phyloP scores from a whole-genome alignment of 176 grass and related monocot species.

The Paspalum notatum region DNA sequence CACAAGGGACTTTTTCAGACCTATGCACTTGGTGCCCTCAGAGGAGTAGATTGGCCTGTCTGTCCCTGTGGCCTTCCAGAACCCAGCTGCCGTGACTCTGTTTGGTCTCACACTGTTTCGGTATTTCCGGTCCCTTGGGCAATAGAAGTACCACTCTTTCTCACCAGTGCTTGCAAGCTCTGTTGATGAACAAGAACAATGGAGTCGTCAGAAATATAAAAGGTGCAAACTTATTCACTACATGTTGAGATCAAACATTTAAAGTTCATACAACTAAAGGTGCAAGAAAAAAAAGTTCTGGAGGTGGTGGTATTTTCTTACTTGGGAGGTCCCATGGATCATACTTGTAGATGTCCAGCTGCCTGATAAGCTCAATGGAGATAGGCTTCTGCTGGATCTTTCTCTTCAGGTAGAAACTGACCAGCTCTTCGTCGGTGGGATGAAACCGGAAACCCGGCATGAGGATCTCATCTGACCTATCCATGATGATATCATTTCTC shows the following conservation, averaged over 20 bases:
- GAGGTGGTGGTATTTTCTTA: conserved; percentile 56
- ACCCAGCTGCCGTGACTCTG: conserved; percentile 82
- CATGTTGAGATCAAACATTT: neutral
- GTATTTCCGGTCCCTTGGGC: conserved; percentile 90
- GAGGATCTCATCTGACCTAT: conserved; percentile 69
- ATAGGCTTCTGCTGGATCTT: conserved; percentile 76
- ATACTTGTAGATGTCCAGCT: conserved; percentile 79
- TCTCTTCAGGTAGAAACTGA: conserved; percentile 78
- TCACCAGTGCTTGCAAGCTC: conserved; percentile 92
- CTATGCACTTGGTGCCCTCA: conserved; percentile 83
- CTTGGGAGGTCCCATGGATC: conserved; percentile 90
- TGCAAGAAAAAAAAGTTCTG: neutral
- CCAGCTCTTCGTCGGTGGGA: conserved; percentile 76
- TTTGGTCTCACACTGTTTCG: conserved; percentile 89
- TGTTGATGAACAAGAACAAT: conserved; percentile 37
- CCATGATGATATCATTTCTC: conserved; percentile 55
- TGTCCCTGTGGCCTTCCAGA: conserved; percentile 99
- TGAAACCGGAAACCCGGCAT: conserved; percentile 77
- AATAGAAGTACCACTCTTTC: conserved; percentile 99
- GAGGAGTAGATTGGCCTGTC: conserved; percentile 95
- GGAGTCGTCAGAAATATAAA: conserved; percentile 31
- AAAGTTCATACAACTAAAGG: neutral
- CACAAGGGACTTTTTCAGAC: conserved; percentile 96
- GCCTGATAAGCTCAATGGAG: conserved; percentile 76
- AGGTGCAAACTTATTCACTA: neutral